Conservation (phyloP, 352 stramenopile species). For the Phytophthora pinifolia region DNA sequence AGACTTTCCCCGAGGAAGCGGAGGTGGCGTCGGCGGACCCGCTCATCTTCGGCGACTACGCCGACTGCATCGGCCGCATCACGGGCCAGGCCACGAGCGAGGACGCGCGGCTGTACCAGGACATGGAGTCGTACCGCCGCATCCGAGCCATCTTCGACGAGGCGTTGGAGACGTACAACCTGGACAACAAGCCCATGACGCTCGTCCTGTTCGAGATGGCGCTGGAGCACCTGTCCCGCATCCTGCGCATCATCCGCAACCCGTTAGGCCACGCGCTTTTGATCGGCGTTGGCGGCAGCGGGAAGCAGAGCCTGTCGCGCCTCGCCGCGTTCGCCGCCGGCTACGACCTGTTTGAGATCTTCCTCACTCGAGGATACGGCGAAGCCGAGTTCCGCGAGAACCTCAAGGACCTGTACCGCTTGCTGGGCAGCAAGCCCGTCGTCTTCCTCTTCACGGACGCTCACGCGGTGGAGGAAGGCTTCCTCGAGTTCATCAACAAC, state of each 20-base stretch:
- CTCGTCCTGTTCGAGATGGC: slow-evolving; percentile 96
- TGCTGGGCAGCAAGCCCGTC: slow-evolving; percentile 83
- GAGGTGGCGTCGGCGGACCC: slow-evolving; percentile 80
- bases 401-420: slow-evolving; percentile 93
- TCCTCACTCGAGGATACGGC: slow-evolving; percentile 91
- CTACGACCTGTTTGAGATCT: slow-evolving; percentile 96
- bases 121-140: slow-evolving; percentile 91
- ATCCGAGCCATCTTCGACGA: slow-evolving; percentile 93
- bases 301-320: slow-evolving; percentile 93
- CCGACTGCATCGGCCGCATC: slow-evolving; percentile 78
- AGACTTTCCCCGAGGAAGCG: slow-evolving; percentile 60
- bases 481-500: slow-evolving; percentile 97
- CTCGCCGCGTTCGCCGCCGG: slow-evolving; percentile 92
- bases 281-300: slow-evolving; percentile 93
- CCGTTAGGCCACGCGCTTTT: slow-evolving; percentile 92
- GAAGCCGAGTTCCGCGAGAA: slow-evolving; percentile 94
- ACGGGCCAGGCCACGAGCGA: slow-evolving; percentile 53
- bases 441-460: slow-evolving; percentile 97
- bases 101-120: slow-evolving; percentile 92
- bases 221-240: slow-evolving; percentile 92
- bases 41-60: slow-evolving; percentile 94
- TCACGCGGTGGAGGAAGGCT: slow-evolving; percentile 95
- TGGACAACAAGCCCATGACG: slow-evolving; percentile 94
- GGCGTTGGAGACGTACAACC: slow-evolving; percentile 93
- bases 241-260: slow-evolving; percentile 93